These are phyloP conservation scores for Solanum chacoense DNA, from an alignment of 305 asterid genomes.

Conservation along the genomic window DNA sequence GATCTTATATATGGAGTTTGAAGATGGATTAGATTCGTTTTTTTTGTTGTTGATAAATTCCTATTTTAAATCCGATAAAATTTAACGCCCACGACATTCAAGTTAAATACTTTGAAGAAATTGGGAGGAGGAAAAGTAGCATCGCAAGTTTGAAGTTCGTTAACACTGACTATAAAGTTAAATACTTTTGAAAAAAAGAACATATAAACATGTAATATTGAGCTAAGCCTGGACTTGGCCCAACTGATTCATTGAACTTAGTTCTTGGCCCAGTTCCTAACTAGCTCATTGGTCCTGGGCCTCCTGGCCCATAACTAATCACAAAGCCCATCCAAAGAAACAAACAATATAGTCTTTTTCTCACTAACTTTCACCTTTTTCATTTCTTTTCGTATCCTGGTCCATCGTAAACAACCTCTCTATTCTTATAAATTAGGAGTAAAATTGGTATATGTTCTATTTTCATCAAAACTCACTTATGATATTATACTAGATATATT, in stretches of 20 bases:
- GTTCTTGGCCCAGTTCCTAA: background rate
- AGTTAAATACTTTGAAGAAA: background rate
- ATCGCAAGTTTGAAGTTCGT: background rate
- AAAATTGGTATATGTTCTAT: background rate
- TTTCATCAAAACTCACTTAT: background rate
- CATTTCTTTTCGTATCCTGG: accelerated
- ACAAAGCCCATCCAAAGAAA: background rate
- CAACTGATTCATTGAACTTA: background rate
- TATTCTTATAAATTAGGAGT: background rate
- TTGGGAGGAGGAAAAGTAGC: background rate
- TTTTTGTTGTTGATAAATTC: background rate
- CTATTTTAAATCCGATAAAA: background rate
- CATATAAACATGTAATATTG: background rate
- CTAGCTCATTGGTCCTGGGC: background rate
- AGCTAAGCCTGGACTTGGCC: background rate
- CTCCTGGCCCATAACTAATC: background rate
- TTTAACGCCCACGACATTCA: too few relatives aligned
- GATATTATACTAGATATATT: background rate
- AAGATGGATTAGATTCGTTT: background rate
- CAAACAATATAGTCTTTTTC: background rate
- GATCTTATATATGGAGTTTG: background rate
- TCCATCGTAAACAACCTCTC: accelerated
- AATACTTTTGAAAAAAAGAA: background rate
- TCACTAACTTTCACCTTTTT: background rate
- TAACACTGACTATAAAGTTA: background rate